Percentiles rank a stretch among this genome's conserved stretches.
Evolutionary conservation across 2,329 filamentous ascomycete species (phyloP).

Genomic region (Thelonectria olida): DNA sequence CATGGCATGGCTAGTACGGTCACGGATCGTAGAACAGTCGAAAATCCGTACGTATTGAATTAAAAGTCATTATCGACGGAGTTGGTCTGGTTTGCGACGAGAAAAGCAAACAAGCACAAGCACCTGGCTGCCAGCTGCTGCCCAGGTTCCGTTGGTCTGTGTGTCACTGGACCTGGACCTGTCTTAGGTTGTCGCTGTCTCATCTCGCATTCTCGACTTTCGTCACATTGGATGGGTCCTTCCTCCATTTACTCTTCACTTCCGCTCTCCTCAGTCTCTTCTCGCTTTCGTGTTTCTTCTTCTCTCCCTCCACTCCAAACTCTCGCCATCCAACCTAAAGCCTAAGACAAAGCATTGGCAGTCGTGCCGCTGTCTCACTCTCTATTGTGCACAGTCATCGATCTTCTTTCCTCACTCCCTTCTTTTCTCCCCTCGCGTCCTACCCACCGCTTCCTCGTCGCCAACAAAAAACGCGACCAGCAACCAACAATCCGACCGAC

Average conservation of each 20-base stretch:
- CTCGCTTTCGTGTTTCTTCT: constrained; percentile 7
- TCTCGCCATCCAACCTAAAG: background rate
- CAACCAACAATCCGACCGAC: background rate
- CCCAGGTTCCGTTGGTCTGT: background rate
- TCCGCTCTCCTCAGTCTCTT: background rate
- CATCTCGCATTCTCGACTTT: background rate
- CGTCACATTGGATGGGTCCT: constrained; percentile 12
- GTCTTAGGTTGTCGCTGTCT: too few species aligned
- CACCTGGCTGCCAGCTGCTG: background rate
- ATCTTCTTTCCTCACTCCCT: background rate
- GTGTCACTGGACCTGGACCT: too few species aligned
- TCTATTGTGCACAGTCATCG: background rate
- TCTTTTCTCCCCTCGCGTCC: background rate
- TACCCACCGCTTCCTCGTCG: background rate
- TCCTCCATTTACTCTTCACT: constrained; percentile 2
- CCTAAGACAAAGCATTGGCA: constrained; percentile 3
- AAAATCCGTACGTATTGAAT: background rate
- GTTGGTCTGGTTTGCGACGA: background rate
- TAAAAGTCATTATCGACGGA: background rate
- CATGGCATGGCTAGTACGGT: background rate
- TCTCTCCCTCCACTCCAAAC: background rate
- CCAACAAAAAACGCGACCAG: background rate
- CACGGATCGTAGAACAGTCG: background rate
- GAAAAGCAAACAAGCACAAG: background rate
- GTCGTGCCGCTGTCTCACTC: background rate